A percentile compares a stretch with the other conserved stretches of the same genome.
These are phyloP conservation scores for Arabidopsis thaliana DNA, from an alignment of 345 rosid genomes.

Conservation along the genomic window TAIR10.1 NC_003071.7:11295501-11296000, in stretches of 20 bases:
- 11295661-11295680: constrained; percentile 64
- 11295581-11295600: constrained; percentile 70
- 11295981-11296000: constrained; percentile 28
- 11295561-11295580: constrained; percentile 62
- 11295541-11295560: background rate
- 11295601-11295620: constrained; percentile 71
- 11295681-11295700: constrained; percentile 56
- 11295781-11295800: constrained; percentile 21
- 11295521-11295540: background rate
- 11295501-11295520: background rate
- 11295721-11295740: background rate
- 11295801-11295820: background rate
- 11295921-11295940: constrained; percentile 8
- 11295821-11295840: constrained; percentile 25
- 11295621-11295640: constrained; percentile 83
- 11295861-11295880: constrained; percentile 16
- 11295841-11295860: background rate
- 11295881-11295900: constrained; percentile 11
- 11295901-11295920: background rate
- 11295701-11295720: constrained; percentile 18
- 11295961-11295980: background rate
- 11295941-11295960: constrained; percentile 10
- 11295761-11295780: background rate
- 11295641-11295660: constrained; percentile 65
- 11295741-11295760: background rate